phyloP scores from a whole-genome alignment of 2,329 filamentous ascomycete genomes.

The Penicillium crustosum region DNA sequence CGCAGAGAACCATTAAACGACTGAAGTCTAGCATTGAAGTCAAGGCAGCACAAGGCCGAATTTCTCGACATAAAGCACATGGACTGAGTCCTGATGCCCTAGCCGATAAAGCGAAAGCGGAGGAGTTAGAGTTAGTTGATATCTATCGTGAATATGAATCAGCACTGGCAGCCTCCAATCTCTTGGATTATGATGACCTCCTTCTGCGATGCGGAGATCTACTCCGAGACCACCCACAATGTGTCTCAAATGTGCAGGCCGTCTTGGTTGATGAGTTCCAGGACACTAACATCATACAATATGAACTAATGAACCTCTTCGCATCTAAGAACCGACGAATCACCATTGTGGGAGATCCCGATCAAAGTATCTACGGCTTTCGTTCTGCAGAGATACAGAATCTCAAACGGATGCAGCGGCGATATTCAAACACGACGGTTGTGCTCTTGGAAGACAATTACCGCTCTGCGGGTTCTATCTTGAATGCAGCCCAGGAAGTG shows the following conservation, averaged over 20 bases:
- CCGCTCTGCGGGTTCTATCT: slow-evolving; percentile 80
- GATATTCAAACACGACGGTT: slow-evolving; percentile 76
- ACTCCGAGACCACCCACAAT: slow-evolving; percentile 69
- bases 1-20: slow-evolving; percentile 72
- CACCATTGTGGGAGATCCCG: slow-evolving; percentile 92
- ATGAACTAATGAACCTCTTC: slow-evolving; percentile 87
- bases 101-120: slow-evolving; percentile 40
- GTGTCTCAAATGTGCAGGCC: slow-evolving; percentile 84
- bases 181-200: slow-evolving; percentile 93
- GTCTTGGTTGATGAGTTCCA: slow-evolving; percentile 97
- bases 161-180: slow-evolving; percentile 70
- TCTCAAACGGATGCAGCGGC: slow-evolving; percentile 70
- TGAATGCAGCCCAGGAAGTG: slow-evolving; percentile 75
- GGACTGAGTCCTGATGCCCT: slow-evolving; percentile 50
- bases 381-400: slow-evolving; percentile 91
- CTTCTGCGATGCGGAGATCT: slow-evolving; percentile 80
- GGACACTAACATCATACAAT: slow-evolving; percentile 93
- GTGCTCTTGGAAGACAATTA: slow-evolving; percentile 93
- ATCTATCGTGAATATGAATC: slow-evolving; percentile 75
- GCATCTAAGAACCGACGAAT: slow-evolving; percentile 72
- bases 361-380: slow-evolving; percentile 98
- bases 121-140: slow-evolving; percentile 65
- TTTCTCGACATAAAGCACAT: slow-evolving; percentile 63
- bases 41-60: slow-evolving; percentile 68
- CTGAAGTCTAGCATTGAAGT: slow-evolving; percentile 68